Base-by-base conservation (phyloP, 768 basidiomycete genomes). In the Dentipellis fragilis region DNA sequence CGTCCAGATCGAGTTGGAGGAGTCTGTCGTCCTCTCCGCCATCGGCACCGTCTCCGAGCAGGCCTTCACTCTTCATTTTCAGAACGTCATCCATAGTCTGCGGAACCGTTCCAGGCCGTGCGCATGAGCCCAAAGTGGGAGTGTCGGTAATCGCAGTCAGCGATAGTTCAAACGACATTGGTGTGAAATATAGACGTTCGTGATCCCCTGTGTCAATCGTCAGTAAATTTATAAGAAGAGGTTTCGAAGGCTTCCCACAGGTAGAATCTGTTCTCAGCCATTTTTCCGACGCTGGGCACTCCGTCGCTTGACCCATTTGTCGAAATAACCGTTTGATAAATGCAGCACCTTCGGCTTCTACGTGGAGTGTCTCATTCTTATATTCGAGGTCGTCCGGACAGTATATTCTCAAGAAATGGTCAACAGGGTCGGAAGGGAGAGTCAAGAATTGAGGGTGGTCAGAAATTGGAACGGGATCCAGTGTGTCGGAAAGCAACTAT, bases 391-490 rank as follows among this genome's bases (percentile, higher is more conserved):
- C 52, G 14, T 48, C 7, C 14, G 38, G 42, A 21, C 52, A 57
- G 39, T 52, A 23, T 35, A 49, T 29, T 22, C 29, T 37, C 9
- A 57, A 22, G 10, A 60, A 37, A 38, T 57, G 42, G 2, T 55
- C 54, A 36, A 62, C 22, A 4, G 61, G 56, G 39, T 62, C 59
- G 19, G 16, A 17, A 17, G 48, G 48, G 19, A 45, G 19, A 17
- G 42, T 45, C 42, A 45, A 19, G n/a, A 19, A 45, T 45, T 45
- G 42, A 45, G 42, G 16, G 42, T 45, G 42, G n/a, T 45, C 42
- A 9, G 42, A 17, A 16, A 45, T 45, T n/a, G 42, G n/a, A n/a
- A 45, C 42, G 42, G 42, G 42, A 10, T n/a, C 19, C n/a, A 45
- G 42, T 7, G n/a, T 45, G 42, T 45, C 42, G n/a, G n/a, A 45